Base-by-base conservation (phyloP, 148 eudicot genomes). In the Heliosperma pusillum region DNA sequence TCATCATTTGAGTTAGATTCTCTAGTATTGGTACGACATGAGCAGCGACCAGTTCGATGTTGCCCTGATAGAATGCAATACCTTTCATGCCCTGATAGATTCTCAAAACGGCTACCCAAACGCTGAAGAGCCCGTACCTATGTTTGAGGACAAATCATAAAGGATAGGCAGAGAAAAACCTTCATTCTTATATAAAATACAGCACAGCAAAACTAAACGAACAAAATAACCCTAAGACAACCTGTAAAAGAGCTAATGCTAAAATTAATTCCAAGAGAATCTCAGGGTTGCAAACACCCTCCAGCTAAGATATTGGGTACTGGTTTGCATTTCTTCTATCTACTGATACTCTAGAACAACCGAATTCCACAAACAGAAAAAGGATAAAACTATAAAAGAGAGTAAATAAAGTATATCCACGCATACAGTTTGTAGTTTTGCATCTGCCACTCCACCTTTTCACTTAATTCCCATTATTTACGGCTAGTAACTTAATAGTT, bases 71-170 rank as follows among this genome's bases (percentile, higher is more conserved):
- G 66, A 26, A 92, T 82, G 80, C 98, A 95, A 69, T 96, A 85
- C 75, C 98, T 89, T 76, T 90, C 98, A 82, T 88, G 98, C 60
- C 93, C 91, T 15, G 98, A 89, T 33, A 89, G 74, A 58, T 90
- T 92, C 82, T 90, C 96, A 76, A 92, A 92, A 78, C 97, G 96
- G 85, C 89, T 90, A 71, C 98, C 98, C 77, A 91, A 71, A 50
- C 92, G 89, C 85, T 95, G 96, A 74, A 92, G 96, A 50, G 98
- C 98, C 63, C 88, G 96, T 25, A 92, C 98, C 98, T 94, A 83
- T 70, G 72, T 58, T 50, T 33, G 72, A n/a, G 12, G 60, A 75
- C 29, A 50, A 63, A 52, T 66, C 73, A 40, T 72, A 30, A 45
- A 17, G 65, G 25, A 10, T 27, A 36, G 2, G 2, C 57, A 20